These are phyloP conservation scores for Cyberlindnera mycetangii DNA, from an alignment of 805 yeast genomes.

Conservation along the genomic window DNA sequence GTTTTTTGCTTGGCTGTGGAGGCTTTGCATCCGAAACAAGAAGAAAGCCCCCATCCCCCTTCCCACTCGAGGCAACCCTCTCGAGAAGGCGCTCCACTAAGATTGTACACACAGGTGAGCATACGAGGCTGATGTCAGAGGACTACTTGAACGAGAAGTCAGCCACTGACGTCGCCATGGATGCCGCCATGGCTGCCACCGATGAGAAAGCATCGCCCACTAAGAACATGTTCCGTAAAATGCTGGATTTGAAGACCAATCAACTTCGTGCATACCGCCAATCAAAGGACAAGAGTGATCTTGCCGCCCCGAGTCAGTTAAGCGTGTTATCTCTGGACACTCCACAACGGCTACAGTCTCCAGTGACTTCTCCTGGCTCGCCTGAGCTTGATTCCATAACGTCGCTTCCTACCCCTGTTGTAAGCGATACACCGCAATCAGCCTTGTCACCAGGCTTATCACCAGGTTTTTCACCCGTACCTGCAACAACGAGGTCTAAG, in stretches of 20 bases:
- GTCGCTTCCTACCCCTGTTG: constrained; percentile 46
- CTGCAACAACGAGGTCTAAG: constrained; percentile 2
- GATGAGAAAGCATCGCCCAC: constrained; percentile 5
- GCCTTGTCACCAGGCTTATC: constrained; percentile 7
- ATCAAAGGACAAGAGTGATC: not conserved
- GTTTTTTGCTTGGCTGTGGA: too few species aligned
- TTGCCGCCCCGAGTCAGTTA: not conserved
- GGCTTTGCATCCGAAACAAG: too few species aligned
- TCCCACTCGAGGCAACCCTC: too few species aligned
- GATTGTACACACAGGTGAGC: too few species aligned
- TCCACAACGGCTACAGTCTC: not conserved
- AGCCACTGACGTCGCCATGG: not conserved
- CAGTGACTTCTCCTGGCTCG: constrained; percentile 23
- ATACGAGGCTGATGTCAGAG: too few species aligned
- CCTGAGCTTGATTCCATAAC: constrained; percentile 35
- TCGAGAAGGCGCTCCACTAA: too few species aligned
- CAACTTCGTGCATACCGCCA: constrained; percentile 1
- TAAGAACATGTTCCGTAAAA: constrained; percentile 10
- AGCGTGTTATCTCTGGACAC: not conserved
- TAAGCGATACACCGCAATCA: constrained; percentile 16
- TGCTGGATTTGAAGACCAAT: constrained; percentile 5
- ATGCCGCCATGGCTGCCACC: not conserved
- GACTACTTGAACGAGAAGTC: too few species aligned
- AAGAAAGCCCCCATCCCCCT: too few species aligned
- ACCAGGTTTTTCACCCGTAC: constrained; percentile 1